Evolutionary conservation across 1,284 basidiomycete species (phyloP), one percentile per base, ranked within the genome.

Genomic region (Ganoderma sinense): DNA sequence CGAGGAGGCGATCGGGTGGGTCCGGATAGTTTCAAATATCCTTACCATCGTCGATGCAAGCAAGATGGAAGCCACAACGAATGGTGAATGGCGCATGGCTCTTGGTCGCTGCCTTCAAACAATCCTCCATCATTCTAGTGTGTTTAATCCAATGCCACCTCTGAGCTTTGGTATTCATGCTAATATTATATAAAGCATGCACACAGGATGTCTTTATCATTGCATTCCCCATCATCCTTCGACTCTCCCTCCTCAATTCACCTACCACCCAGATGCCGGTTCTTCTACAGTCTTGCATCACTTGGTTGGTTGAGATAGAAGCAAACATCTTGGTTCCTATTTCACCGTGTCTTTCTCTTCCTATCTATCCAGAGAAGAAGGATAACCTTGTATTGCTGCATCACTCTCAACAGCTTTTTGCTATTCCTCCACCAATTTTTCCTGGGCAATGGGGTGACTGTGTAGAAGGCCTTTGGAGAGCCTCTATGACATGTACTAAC

Each of bases 11-110:
- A 75, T 89, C 16, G 86, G 87, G 1, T 95, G 93, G 92, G 80
- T 89, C 36, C 89, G 86, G 68, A 87, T 95, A 33, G 73, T 95
- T 6, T 91, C 93, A 73, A 94, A 95, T 73, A 82, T 94, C 62
- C 72, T 92, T 40, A 78, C 87, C 20, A 77, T 87, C 1, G 83
- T 83, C 3, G 84, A 90, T 68, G 67, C 79, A 0, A 68, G 66
- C 10, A 91, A 88, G 75, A 56, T 92, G 33, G 87, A 87, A 69
- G 76, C 79, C 0, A 81, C 85, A 0, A 90, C 86, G 0, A 79
- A 80, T 31, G 86, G 87, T 1, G 87, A 88, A 77, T 93, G 91
- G 91, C 83, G 86, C 55, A 74, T 77, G 6, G 79, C 81, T 8
- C 77, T 92, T 13, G 85, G 82, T 66, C 83, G 91, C 71, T 91